A percentile compares a stretch with the other conserved stretches of the same genome.
phyloP scores from a whole-genome alignment of 352 stramenopile genomes.

The Aphanomyces stellatus region DNA sequence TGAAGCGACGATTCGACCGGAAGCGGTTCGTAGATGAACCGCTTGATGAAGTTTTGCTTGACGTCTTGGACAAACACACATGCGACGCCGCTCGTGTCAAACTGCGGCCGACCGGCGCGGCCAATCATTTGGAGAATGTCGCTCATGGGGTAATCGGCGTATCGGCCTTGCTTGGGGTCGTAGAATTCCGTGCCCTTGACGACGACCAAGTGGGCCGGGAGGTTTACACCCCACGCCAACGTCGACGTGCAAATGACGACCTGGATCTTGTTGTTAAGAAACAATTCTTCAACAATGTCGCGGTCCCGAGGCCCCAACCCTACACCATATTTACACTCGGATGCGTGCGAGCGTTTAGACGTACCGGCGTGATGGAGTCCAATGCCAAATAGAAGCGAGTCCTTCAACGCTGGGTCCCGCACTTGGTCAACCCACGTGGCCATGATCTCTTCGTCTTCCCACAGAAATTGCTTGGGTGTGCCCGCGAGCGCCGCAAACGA shows the following conservation, averaged over 20 bases:
- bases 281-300: slow-evolving; percentile 95
- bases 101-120: slow-evolving; percentile 79
- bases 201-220: slow-evolving; percentile 91
- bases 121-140: slow-evolving; percentile 99
- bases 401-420: slow-evolving; percentile 79
- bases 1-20: slow-evolving; percentile 95
- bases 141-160: slow-evolving; percentile 97
- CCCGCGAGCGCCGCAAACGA: slow-evolving; percentile 75
- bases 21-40: slow-evolving; percentile 97
- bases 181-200: slow-evolving; percentile 99
- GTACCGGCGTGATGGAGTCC: slow-evolving; percentile 94
- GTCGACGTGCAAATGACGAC: slow-evolving; percentile 90
- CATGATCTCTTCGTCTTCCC: slow-evolving; percentile 85
- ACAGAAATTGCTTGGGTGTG: slow-evolving; percentile 89
- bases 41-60: slow-evolving; percentile 98
- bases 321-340: slow-evolving; percentile 30
- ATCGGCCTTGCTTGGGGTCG: slow-evolving; percentile 87
- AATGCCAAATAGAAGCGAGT: slow-evolving; percentile 97
- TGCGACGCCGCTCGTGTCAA: slow-evolving; percentile 93
- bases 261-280: slow-evolving; percentile 94
- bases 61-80: slow-evolving; percentile 96
- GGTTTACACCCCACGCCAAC: slow-evolving; percentile 85
- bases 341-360: not conserved
- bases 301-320: slow-evolving; percentile 77
- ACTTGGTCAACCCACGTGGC: slow-evolving; percentile 63